These are phyloP conservation scores for Melanogaster broomeanus DNA, from an alignment of 768 basidiomycete species.

Conservation along the genomic window DNA sequence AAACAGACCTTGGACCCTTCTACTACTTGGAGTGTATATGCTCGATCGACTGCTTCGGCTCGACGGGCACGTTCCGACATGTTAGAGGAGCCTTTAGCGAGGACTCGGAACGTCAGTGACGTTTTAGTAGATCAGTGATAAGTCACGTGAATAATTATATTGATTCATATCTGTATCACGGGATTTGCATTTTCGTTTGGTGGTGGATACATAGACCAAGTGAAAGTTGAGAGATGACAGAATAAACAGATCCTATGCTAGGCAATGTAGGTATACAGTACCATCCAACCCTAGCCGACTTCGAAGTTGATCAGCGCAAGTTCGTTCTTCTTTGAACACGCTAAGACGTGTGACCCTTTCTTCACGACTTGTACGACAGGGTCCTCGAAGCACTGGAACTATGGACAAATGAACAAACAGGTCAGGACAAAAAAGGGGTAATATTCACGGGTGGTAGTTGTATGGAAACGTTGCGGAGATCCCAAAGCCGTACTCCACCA, in stretches of 20 bases:
- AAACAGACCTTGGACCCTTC: slow-evolving; percentile 56
- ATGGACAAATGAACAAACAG: neutral
- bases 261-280: neutral
- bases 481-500: slow-evolving; percentile 49
- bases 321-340: slow-evolving; percentile 41
- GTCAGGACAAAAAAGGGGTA: neutral
- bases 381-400: slow-evolving; percentile 38
- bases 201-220: too few species aligned
- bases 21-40: slow-evolving; percentile 58
- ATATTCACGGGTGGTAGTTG: slow-evolving; percentile 25
- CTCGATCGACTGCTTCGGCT: slow-evolving; percentile 56
- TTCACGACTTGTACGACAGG: slow-evolving; percentile 42
- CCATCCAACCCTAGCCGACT: slow-evolving; percentile 13
- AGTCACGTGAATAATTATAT: too few species aligned
- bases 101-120: too few species aligned
- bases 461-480: slow-evolving; percentile 40
- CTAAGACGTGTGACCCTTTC: slow-evolving; percentile 34
- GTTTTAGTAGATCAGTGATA: too few species aligned
- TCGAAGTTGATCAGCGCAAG: slow-evolving; percentile 26
- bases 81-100: neutral
- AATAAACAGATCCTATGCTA: neutral
- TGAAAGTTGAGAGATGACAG: too few species aligned
- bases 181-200: too few species aligned
- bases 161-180: too few species aligned
- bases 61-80: slow-evolving; percentile 42